These are phyloP conservation scores for Tripidium arundinaceum DNA, from an alignment of 202 grass and related monocot genomes.

Conservation along the genomic window DNA sequence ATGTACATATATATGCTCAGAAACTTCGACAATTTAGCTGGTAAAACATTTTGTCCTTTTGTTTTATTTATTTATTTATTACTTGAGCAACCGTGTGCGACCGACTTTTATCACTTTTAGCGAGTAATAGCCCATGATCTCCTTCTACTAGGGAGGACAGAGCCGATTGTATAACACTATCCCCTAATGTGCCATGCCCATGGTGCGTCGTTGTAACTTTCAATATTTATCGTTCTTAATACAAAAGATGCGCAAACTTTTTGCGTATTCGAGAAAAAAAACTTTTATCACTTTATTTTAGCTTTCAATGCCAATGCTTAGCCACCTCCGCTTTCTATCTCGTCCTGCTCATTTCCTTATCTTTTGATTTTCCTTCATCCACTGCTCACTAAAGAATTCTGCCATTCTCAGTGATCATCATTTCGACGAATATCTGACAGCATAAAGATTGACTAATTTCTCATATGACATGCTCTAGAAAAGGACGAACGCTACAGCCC, in stretches of 20 bases:
- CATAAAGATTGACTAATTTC: not conserved
- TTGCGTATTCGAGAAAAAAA: no score
- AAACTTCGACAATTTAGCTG: not conserved
- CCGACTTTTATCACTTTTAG: no score
- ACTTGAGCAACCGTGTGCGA: not conserved
- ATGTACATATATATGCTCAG: not conserved
- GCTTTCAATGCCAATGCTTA: conserved; percentile 4
- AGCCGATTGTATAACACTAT: no score
- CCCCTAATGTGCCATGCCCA: no score
- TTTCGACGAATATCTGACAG: not conserved
- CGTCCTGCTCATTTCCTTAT: not conserved
- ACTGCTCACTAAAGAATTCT: no score
- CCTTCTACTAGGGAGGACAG: no score
- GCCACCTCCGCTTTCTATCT: conserved; percentile 17
- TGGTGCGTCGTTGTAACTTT: no score
- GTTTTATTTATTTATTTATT: no score
- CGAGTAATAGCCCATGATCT: no score
- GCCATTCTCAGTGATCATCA: not conserved
- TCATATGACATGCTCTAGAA: not conserved
- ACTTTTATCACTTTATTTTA: conserved; percentile 9
- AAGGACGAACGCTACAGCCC: not conserved
- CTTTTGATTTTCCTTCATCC: not conserved
- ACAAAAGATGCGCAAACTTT: no score
- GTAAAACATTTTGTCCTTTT: not conserved
- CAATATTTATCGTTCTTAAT: no score